These are phyloP conservation scores for Erythrobasidium hasegawianum DNA, from an alignment of 1,284 basidiomycete genomes.

Conservation along the genomic window DNA sequence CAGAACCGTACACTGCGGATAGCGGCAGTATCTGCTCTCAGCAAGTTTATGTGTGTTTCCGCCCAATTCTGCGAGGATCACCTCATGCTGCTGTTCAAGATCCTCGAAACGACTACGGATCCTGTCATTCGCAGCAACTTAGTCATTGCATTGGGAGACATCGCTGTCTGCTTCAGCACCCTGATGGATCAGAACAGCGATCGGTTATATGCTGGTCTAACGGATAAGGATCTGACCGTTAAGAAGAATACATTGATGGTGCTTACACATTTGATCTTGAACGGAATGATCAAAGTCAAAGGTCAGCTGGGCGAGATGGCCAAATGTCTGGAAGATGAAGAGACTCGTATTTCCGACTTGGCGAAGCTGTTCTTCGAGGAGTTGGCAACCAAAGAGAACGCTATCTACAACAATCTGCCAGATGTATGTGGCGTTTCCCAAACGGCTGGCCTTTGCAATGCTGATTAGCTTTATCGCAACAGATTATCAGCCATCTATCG, in stretches of 20 bases:
- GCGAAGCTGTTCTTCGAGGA: conserved; percentile 97
- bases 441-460: conserved; percentile 1
- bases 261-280: conserved; percentile 91
- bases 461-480: conserved; percentile 44
- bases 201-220: conserved; percentile 87
- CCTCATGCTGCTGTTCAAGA: conserved; percentile 82
- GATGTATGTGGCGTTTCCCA: conserved; percentile 56
- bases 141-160: conserved; percentile 93
- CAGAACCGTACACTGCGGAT: conserved; percentile 81
- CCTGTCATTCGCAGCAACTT: conserved; percentile 89
- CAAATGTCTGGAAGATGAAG: conserved; percentile 94
- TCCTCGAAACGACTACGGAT: conserved; percentile 85
- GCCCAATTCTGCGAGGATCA: conserved; percentile 89
- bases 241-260: conserved; percentile 99
- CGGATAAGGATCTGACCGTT: conserved; percentile 78
- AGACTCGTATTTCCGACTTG: conserved; percentile 80
- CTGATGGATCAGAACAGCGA: conserved; percentile 97
- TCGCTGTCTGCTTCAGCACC: conserved; percentile 92
- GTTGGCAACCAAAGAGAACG: conserved; percentile 92
- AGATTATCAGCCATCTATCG: conserved; percentile 86
- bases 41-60: conserved; percentile 95
- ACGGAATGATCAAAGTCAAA: conserved; percentile 99
- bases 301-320: conserved; percentile 99
- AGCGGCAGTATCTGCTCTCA: conserved; percentile 81
- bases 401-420: conserved; percentile 96